Percentiles rank a stretch among this genome's conserved stretches.
These are phyloP conservation scores for Acorus calamus DNA, from an alignment of 106 monocot genomes.

Conservation along the genomic window DNA sequence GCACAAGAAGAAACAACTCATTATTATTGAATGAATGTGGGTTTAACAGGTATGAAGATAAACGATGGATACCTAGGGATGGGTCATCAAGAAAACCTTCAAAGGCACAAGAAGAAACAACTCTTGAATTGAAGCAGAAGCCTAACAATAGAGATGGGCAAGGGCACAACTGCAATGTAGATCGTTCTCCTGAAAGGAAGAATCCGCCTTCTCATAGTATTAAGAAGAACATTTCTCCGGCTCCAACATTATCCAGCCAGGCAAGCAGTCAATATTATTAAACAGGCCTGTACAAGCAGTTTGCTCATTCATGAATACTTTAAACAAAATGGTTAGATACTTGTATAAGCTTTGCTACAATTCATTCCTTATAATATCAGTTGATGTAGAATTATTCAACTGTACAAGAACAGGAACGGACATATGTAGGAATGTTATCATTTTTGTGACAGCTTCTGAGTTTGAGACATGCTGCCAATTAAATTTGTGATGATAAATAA, in stretches of 20 bases:
- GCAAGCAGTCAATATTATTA: not conserved
- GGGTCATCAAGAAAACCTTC: slow-evolving; percentile 25
- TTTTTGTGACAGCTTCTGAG: too few relatives aligned
- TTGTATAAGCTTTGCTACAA: not conserved
- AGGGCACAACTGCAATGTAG: slow-evolving; percentile 11
- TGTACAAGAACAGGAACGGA: too few relatives aligned
- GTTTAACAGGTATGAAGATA: slow-evolving; percentile 71
- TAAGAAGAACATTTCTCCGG: slow-evolving; percentile 27
- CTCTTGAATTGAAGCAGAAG: slow-evolving; percentile 20
- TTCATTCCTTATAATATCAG: too few relatives aligned
- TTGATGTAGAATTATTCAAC: too few relatives aligned
- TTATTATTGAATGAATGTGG: not conserved
- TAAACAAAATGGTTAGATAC: not conserved
- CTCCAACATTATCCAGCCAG: slow-evolving; percentile 35
- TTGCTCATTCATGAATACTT: not conserved
- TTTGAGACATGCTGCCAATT: too few relatives aligned
- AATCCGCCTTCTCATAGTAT: slow-evolving; percentile 16
- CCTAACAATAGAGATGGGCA: slow-evolving; percentile 19
- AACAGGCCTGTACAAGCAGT: not conserved
- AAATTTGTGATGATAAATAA: too few relatives aligned
- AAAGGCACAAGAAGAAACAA: slow-evolving; percentile 31
- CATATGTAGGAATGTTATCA: too few relatives aligned
- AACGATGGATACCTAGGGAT: slow-evolving; percentile 80
- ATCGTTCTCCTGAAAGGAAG: slow-evolving; percentile 25
- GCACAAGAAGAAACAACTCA: slow-evolving; percentile 26